Base-by-base conservation (phyloP, 805 yeast species). In the Starmerella riodocensis region DNA sequence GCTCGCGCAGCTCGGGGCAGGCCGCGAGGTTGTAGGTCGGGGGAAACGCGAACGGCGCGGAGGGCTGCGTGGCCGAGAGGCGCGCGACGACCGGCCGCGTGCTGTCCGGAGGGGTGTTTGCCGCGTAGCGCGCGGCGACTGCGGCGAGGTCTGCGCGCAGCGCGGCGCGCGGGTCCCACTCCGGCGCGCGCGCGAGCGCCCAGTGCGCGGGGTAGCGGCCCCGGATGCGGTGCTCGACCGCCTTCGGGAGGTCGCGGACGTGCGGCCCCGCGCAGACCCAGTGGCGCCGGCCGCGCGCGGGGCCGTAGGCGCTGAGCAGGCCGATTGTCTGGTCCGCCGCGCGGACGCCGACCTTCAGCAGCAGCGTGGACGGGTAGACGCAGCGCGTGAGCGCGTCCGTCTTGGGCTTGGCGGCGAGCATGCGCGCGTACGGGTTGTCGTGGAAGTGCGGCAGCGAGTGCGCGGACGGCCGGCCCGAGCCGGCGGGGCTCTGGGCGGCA, bases 371-470 rank as follows among this genome's bases (percentile, higher is more conserved):
- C 0, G 75, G 75, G 4, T 64, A 45, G 9, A 57, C 56, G 0
- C 58, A 41, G 28, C 66, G 53, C 0, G 67, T 52, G 0, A 54
- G 29, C 11, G 59, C 49, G 13, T 69, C 70, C 48, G 56, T 54
- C 43, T 76, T 56, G 13, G 64, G 54, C 1, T 73, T 70, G 0
- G 73, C 61, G 0, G 65, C 54, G 7, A 73, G 47, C 1, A 62
- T 14, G 5, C 53, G 44, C 0, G 70, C 71, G 49, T 60, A 65
- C 2, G 62, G 42, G 36, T 70, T 69, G 1, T 47, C 26, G 1
- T 54, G 41, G 32, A 40, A 37, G 4, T 24, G 25, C 4, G 45
- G 45, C 19, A 45, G 33, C 5, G 46, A 42, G 19, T 41, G 31
- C 27, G 12, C 25, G 9, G 34, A 26, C 11, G 48, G 45, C 19